phyloP scores from a whole-genome alignment of 2,329 filamentous ascomycete species.

The Penicillium brevicompactum region DNA sequence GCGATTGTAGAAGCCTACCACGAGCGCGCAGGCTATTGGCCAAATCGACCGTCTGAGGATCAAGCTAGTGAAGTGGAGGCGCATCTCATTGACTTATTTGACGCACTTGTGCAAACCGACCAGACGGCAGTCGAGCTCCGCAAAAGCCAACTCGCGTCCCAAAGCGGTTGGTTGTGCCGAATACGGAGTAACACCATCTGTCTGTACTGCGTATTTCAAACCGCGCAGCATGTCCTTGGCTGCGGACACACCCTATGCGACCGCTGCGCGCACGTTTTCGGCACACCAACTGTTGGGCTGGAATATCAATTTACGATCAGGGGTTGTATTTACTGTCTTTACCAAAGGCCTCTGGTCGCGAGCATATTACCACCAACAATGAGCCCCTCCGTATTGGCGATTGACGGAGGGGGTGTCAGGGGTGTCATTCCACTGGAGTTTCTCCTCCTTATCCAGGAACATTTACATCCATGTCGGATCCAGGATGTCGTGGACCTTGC shows the following conservation, averaged over 20 bases:
- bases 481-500: constrained; percentile 16
- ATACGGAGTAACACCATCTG: constrained; percentile 23
- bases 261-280: constrained; percentile 23
- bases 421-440: constrained; percentile 22
- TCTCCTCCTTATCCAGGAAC: constrained; percentile 15
- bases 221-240: constrained; percentile 18
- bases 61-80: neutral
- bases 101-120: neutral
- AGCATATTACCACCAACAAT: constrained; percentile 27
- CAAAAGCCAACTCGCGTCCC: constrained; percentile 6
- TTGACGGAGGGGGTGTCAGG: constrained; percentile 28
- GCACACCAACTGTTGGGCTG: neutral
- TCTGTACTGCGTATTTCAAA: constrained; percentile 21
- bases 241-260: constrained; percentile 26
- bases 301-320: constrained; percentile 22
- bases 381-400: constrained; percentile 28
- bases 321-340: constrained; percentile 20
- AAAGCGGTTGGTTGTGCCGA: constrained; percentile 11
- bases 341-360: constrained; percentile 13
- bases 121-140: neutral
- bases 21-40: no score
- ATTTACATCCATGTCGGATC: constrained; percentile 10
- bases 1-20: neutral
- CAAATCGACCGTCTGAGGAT: no score
- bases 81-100: neutral